These are phyloP conservation scores for Huntiella omanensis DNA, from an alignment of 2,329 filamentous ascomycete species.

Conservation along the genomic window DNA sequence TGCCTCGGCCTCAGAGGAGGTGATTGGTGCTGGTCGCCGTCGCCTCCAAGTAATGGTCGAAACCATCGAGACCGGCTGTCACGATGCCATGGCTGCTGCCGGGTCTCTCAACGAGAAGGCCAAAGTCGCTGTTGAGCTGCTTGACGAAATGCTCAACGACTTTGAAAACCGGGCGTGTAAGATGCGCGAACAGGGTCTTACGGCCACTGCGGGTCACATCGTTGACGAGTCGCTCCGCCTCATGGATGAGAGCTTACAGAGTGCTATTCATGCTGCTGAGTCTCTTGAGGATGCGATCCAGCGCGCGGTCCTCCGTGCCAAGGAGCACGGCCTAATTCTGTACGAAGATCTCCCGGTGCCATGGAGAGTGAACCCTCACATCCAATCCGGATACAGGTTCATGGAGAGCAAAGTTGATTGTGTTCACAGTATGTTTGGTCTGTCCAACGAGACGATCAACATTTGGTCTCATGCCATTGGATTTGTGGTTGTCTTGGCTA, in stretches of 20 bases:
- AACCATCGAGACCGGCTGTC: conserved; percentile 72
- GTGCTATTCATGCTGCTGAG: conserved; percentile 65
- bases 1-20: conserved; percentile 73
- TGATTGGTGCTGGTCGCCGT: conserved; percentile 70
- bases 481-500: conserved; percentile 65
- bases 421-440: conserved; percentile 59
- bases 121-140: conserved; percentile 64
- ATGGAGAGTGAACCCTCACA: conserved; percentile 91
- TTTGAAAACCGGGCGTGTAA: conserved; percentile 70
- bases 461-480: conserved; percentile 94
- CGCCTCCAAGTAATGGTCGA: conserved; percentile 81
- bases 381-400: conserved; percentile 81
- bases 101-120: conserved; percentile 87
- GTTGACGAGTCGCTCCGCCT: conserved; percentile 65
- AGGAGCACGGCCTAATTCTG: conserved; percentile 62
- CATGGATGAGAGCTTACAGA: conserved; percentile 63
- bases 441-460: conserved; percentile 90
- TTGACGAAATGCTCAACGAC: conserved; percentile 70
- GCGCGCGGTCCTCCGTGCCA: conserved; percentile 52
- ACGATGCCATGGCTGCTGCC: conserved; percentile 66
- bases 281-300: conserved; percentile 72
- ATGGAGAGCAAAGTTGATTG: conserved; percentile 81
- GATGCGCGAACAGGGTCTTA: conserved; percentile 57
- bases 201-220: conserved; percentile 46
- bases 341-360: conserved; percentile 84